Conservation (phyloP, 495 filamentous ascomycete species). For the Penicillium salamii region DNA sequence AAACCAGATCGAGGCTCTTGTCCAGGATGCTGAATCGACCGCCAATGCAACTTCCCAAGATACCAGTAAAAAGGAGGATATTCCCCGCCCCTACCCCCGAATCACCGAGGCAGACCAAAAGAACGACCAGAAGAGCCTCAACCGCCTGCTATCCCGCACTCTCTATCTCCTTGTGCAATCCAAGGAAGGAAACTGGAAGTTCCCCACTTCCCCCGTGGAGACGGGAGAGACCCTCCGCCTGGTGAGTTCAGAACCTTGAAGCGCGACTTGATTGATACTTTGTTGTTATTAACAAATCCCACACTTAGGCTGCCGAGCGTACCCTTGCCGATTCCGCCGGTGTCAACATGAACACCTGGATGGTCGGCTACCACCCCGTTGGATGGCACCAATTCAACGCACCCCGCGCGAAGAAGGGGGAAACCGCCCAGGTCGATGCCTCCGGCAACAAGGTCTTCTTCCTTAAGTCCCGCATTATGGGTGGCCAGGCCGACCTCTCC, state of each 20-base stretch:
- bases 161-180: conserved; percentile 79
- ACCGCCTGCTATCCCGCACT: conserved; percentile 71
- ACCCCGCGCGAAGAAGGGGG: conserved; percentile 26
- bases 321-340: conserved; percentile 74
- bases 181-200: conserved; percentile 70
- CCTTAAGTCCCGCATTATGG: conserved; percentile 93
- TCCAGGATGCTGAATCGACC: conserved; percentile 73
- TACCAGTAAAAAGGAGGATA: conserved; percentile 59
- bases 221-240: conserved; percentile 72
- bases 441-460: conserved; percentile 86
- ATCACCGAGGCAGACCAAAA: conserved; percentile 78
- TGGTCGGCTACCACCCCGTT: conserved; percentile 86
- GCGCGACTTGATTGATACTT: not conserved
- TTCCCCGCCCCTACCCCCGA: conserved; percentile 68
- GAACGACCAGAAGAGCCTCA: conserved; percentile 70
- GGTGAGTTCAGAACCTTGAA: conserved; percentile 52
- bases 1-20: conserved; percentile 60
- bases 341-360: conserved; percentile 98
- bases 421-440: conserved; percentile 31
- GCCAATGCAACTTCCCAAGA: conserved; percentile 62
- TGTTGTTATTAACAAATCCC: not conserved
- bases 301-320: conserved; percentile 72
- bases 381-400: conserved; percentile 65
- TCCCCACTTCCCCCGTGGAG: conserved; percentile 66
- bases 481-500: conserved; percentile 82